Conservation (phyloP, 1,284 basidiomycete species). For the Sporisorium sorghi region DNA sequence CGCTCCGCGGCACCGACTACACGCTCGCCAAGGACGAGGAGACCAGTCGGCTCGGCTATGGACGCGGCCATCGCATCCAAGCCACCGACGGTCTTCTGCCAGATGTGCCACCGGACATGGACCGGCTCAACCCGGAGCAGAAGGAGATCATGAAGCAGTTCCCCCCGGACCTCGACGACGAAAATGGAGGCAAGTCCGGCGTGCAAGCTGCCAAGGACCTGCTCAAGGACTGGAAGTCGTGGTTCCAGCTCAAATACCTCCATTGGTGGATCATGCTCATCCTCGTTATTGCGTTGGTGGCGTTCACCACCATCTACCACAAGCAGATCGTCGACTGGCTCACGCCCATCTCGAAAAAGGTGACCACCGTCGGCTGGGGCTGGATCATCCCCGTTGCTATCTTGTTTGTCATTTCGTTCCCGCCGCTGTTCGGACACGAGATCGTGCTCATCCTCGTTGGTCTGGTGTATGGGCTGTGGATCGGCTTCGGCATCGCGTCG, state of each 20-base stretch:
- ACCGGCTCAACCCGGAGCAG: conserved; percentile 53
- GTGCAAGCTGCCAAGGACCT: conserved; percentile 31
- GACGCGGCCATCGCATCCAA: conserved; percentile 28
- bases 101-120: conserved; percentile 40
- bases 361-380: conserved; percentile 75
- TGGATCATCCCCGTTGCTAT: conserved; percentile 86
- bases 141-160: conserved; percentile 57
- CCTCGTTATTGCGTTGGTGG: conserved; percentile 72
- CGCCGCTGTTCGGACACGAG: conserved; percentile 78
- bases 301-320: conserved; percentile 77
- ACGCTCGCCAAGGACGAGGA: conserved; percentile 23
- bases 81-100: conserved; percentile 47
- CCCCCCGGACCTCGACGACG: conserved; percentile 62
- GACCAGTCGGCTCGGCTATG: conserved; percentile 20
- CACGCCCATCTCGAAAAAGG: conserved; percentile 76
- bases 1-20: conserved; percentile 21
- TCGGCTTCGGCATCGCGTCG: conserved; percentile 62
- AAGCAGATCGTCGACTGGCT: conserved; percentile 77
- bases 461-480: conserved; percentile 73
- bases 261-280: conserved; percentile 71
- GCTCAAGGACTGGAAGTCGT: conserved; percentile 51
- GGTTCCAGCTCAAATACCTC: conserved; percentile 53
- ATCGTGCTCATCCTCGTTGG: conserved; percentile 80
- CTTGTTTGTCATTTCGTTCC: conserved; percentile 75
- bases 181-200: conserved; percentile 41